These are phyloP conservation scores for Mycena indigotica DNA, from an alignment of 768 basidiomycete genomes.

Conservation along the genomic window DNA sequence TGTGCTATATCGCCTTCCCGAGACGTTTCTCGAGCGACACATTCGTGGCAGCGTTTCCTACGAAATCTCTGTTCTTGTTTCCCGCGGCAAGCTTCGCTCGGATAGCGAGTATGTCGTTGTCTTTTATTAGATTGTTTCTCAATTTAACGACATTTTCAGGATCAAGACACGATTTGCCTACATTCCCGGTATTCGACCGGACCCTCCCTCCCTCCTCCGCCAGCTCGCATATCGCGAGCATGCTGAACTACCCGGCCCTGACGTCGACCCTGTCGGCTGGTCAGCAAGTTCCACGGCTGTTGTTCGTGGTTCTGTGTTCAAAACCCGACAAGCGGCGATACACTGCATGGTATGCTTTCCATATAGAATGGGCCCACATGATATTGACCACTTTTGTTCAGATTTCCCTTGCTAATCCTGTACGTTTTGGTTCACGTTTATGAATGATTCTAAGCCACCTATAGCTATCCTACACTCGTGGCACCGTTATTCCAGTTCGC, in stretches of 20 bases:
- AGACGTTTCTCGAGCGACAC: slow-evolving; percentile 55
- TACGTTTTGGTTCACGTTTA: slow-evolving; percentile 27
- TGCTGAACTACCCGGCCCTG: slow-evolving; percentile 16
- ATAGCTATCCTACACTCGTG: slow-evolving; percentile 51
- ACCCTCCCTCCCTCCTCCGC: slow-evolving; percentile 19
- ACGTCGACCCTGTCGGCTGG: slow-evolving; percentile 52
- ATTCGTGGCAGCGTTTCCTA: slow-evolving; percentile 53
- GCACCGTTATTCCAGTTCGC: slow-evolving; percentile 50
- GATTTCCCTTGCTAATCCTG: slow-evolving; percentile 52
- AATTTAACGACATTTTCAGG: slow-evolving; percentile 20
- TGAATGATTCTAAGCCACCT: neutral
- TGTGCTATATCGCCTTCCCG: slow-evolving; percentile 46
- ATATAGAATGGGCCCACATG: neutral
- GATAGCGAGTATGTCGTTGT: slow-evolving; percentile 44
- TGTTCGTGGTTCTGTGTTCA: slow-evolving; percentile 44
- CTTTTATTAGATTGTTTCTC: neutral
- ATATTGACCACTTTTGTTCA: slow-evolving; percentile 15
- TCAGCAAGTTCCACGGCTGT: slow-evolving; percentile 43
- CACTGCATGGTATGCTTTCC: slow-evolving; percentile 39
- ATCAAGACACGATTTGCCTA: slow-evolving; percentile 58
- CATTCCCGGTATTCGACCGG: slow-evolving; percentile 20
- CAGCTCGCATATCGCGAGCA: slow-evolving; percentile 22
- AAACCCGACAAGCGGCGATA: slow-evolving; percentile 40
- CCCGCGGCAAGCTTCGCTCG: slow-evolving; percentile 49
- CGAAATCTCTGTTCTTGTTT: slow-evolving; percentile 48